Percentiles rank a stretch among this genome's conserved stretches.
Conservation (phyloP, 179 eudicot genomes). For the Amaranthus tricolor region DNA sequence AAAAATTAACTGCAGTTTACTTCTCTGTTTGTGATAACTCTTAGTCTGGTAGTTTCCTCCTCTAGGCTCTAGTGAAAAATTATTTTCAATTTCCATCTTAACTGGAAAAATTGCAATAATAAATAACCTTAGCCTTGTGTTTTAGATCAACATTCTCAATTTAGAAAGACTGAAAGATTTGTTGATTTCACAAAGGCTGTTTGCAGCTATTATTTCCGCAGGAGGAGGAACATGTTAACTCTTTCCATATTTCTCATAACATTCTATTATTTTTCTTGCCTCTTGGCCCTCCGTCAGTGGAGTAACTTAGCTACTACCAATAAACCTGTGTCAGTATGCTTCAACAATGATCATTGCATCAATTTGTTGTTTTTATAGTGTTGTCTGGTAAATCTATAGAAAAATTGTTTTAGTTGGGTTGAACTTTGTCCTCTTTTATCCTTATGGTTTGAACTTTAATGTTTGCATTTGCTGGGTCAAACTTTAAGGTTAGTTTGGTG, state of each 20-base stretch:
- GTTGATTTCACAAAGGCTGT: background rate
- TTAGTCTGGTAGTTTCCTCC: conserved; percentile 1
- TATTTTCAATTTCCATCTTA: background rate
- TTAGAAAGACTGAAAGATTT: background rate
- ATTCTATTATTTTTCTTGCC: background rate
- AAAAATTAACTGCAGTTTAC: conserved; percentile 11
- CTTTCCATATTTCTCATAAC: background rate
- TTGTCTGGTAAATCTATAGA: background rate
- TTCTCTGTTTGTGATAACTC: background rate
- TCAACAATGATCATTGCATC: background rate
- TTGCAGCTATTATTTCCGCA: background rate
- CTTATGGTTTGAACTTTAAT: too few relatives aligned
- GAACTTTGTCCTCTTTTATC: too few relatives aligned
- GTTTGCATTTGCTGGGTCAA: too few relatives aligned
- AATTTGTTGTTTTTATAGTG: background rate
- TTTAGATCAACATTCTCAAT: background rate
- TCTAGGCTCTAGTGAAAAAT: background rate
- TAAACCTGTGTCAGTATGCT: conserved; percentile 3
- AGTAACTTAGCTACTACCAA: background rate
- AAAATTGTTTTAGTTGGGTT: too few relatives aligned
- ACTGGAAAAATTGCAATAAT: too few relatives aligned
- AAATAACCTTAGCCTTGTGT: background rate
- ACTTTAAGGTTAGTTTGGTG: too few relatives aligned
- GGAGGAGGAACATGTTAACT: background rate
- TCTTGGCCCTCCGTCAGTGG: background rate